Evolutionary conservation across 768 basidiomycete genomes (phyloP).

Genomic region (Erythrobasidium yunnanense): DNA sequence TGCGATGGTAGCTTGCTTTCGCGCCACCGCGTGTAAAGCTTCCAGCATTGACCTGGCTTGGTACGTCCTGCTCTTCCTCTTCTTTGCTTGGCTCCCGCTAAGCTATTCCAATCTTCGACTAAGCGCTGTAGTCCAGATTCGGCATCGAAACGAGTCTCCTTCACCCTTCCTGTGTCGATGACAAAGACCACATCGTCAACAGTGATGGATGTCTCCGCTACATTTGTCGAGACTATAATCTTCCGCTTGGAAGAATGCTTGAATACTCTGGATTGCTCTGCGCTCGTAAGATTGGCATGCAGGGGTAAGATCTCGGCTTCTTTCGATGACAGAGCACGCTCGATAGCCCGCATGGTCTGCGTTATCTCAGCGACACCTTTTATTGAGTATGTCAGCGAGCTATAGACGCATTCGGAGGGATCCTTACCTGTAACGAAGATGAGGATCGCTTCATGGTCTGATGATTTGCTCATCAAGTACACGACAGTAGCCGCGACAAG

Average conservation of each 20-base stretch:
- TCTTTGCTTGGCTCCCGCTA: conserved; percentile 69
- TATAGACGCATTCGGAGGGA: conserved; percentile 41
- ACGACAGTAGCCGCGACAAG: conserved; percentile 58
- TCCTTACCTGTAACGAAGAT: conserved; percentile 85
- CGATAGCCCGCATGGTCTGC: conserved; percentile 36
- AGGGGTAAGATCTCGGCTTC: conserved; percentile 52
- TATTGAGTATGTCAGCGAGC: not conserved
- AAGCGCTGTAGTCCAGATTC: conserved; percentile 62
- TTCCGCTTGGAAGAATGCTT: conserved; percentile 56
- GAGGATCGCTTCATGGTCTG: conserved; percentile 57
- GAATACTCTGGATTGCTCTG: conserved; percentile 74
- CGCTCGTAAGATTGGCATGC: conserved; percentile 74
- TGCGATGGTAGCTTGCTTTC: conserved; percentile 58
- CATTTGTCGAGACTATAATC: conserved; percentile 78
- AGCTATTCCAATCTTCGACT: conserved; percentile 66
- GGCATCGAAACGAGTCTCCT: conserved; percentile 75
- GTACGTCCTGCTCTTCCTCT: conserved; percentile 75
- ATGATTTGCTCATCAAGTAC: conserved; percentile 49
- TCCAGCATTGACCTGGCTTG: conserved; percentile 68
- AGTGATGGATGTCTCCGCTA: conserved; percentile 59
- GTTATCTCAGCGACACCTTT: conserved; percentile 45
- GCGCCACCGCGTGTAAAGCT: conserved; percentile 66
- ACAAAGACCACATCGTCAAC: conserved; percentile 92
- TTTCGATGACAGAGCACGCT: conserved; percentile 33
- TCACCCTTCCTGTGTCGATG: conserved; percentile 75